phyloP scores from a whole-genome alignment of 1,284 basidiomycete genomes.

The Malassezia furfur region DNA sequence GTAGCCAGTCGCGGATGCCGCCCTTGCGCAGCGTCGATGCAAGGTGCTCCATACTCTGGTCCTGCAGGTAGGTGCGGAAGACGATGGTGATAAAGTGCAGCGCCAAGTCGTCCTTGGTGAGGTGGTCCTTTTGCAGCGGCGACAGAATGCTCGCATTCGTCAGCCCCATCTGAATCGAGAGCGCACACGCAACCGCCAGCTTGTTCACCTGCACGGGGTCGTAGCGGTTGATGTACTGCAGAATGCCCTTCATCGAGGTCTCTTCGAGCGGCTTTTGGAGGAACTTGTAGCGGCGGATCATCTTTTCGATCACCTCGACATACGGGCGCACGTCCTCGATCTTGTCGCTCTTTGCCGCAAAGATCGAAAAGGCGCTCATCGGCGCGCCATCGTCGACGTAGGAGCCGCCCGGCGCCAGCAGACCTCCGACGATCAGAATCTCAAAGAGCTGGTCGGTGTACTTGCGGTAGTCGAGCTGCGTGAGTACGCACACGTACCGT shows the following conservation, averaged over 20 bases:
- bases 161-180: constrained; percentile 72
- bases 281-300: constrained; percentile 92
- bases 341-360: constrained; percentile 56
- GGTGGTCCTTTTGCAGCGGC: constrained; percentile 80
- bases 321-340: constrained; percentile 64
- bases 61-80: constrained; percentile 67
- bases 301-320: constrained; percentile 83
- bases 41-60: constrained; percentile 61
- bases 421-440: constrained; percentile 81
- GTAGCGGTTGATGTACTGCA: constrained; percentile 68
- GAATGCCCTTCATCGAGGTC: constrained; percentile 66
- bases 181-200: constrained; percentile 67
- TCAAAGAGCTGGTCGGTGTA: constrained; percentile 94
- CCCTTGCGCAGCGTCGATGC: constrained; percentile 60
- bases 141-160: constrained; percentile 66
- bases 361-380: constrained; percentile 69
- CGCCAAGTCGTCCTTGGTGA: constrained; percentile 75
- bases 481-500: constrained; percentile 48
- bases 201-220: constrained; percentile 57
- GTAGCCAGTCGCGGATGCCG: constrained; percentile 71
- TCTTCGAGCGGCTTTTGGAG: constrained; percentile 90
- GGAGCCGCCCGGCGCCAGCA: constrained; percentile 85
- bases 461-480: constrained; percentile 54
- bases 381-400: constrained; percentile 79
- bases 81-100: constrained; percentile 67